phyloP scores from a whole-genome alignment of 768 basidiomycete species.

The Psilocybe tampanensis region DNA sequence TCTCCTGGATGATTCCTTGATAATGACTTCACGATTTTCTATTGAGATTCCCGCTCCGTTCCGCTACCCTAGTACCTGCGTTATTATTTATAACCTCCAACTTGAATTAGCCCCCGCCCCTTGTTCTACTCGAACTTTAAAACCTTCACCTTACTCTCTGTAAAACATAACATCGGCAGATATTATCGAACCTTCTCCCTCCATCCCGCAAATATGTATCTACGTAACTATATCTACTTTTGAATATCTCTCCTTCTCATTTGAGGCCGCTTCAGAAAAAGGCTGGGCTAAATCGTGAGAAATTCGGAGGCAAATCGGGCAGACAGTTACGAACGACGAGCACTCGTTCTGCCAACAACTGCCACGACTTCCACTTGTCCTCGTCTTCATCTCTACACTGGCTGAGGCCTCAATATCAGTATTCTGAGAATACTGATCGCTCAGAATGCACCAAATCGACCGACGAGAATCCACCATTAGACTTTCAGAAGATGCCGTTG shows the following conservation, averaged over 20 bases:
- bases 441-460: conserved; percentile 10
- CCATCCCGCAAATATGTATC: too few species aligned
- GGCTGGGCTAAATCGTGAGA: conserved; percentile 16
- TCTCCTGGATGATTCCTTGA: neutral
- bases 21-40: too few species aligned
- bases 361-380: conserved; percentile 9
- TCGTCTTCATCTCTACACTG: neutral
- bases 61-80: neutral
- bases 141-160: too few species aligned
- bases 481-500: conserved; percentile 28
- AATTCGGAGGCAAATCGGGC: conserved; percentile 23
- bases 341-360: conserved; percentile 11
- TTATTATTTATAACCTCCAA: too few species aligned
- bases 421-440: conserved; percentile 20
- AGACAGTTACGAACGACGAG: conserved; percentile 9
- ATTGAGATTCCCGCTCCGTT: neutral
- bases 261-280: neutral
- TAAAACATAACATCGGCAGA: too few species aligned
- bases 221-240: too few species aligned
- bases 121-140: too few species aligned
- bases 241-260: neutral
- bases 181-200: too few species aligned
- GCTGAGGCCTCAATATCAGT: conserved; percentile 1
- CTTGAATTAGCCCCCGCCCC: too few species aligned
- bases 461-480: conserved; percentile 19